A percentile compares a stretch with the other conserved stretches of the same genome.
Conservation (phyloP, 768 basidiomycete species). For the Gymnopilus dilepis region DNA sequence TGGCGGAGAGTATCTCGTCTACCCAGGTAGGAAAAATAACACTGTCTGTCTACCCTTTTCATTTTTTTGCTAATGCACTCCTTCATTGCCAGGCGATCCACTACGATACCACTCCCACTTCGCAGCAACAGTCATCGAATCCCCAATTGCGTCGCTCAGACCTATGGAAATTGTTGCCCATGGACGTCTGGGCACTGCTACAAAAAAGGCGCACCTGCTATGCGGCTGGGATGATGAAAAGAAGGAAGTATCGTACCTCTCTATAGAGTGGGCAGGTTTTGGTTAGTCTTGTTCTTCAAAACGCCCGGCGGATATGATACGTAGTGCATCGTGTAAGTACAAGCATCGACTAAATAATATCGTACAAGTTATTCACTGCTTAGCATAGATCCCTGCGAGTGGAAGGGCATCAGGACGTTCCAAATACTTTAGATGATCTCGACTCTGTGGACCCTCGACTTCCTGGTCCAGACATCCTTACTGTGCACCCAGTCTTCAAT, state of each 20-base stretch:
- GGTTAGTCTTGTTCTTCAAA: constrained; percentile 47
- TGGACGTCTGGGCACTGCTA: constrained; percentile 93
- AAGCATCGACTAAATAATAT: neutral
- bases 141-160: constrained; percentile 59
- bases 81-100: constrained; percentile 72
- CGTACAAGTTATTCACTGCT: neutral
- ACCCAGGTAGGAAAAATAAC: constrained; percentile 67
- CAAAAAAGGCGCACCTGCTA: constrained; percentile 93
- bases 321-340: neutral
- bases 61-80: neutral
- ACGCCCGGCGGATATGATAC: neutral
- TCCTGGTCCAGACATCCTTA: constrained; percentile 22
- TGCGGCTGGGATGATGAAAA: constrained; percentile 85
- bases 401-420: no score
- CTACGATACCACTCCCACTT: constrained; percentile 98
- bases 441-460: constrained; percentile 6
- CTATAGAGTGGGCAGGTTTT: constrained; percentile 92
- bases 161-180: constrained; percentile 97
- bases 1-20: constrained; percentile 95
- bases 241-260: constrained; percentile 71
- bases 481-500: constrained; percentile 19
- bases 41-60: neutral
- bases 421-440: constrained; percentile 17
- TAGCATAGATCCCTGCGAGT: neutral
- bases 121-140: constrained; percentile 79